Evolutionary conservation across 108 stramenopile genomes (phyloP).

Genomic region (Cafeteria roenbergensis): DNA sequence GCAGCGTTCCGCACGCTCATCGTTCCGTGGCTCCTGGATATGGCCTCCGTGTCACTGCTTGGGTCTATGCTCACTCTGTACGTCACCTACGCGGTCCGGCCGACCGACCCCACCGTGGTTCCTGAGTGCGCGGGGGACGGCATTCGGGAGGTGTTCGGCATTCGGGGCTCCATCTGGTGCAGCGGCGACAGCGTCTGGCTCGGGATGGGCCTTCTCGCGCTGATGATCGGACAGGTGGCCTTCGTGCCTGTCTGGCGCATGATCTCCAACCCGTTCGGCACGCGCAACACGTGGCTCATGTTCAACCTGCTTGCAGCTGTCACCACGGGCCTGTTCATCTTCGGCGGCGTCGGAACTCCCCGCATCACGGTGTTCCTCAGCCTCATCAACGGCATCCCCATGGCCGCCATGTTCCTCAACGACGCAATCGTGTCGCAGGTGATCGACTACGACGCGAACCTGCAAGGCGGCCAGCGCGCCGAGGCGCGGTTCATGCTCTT

Average conservation of each 20-base stretch:
- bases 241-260: constrained; percentile 26
- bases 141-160: too few relatives aligned
- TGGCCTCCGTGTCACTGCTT: constrained; percentile 15
- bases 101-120: too few relatives aligned
- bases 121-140: too few relatives aligned
- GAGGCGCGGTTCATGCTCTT: constrained; percentile 29
- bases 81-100: constrained; percentile 22
- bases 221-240: constrained; percentile 21
- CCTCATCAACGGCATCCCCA: constrained; percentile 22
- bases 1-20: constrained; percentile 17
- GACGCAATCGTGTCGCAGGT: constrained; percentile 28
- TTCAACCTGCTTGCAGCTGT: constrained; percentile 20
- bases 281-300: constrained; percentile 20
- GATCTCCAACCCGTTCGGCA: constrained; percentile 12
- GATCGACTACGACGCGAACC: constrained; percentile 35
- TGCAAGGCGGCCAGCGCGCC: constrained; percentile 16
- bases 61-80: constrained; percentile 23
- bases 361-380: constrained; percentile 14
- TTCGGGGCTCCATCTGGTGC: constrained; percentile 5
- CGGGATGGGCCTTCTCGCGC: constrained; percentile 12
- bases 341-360: constrained; percentile 7
- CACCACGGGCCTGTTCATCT: constrained; percentile 21
- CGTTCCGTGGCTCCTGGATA: constrained; percentile 19
- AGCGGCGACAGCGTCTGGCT: constrained; percentile 20
- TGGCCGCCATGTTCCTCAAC: constrained; percentile 27